phyloP scores from a whole-genome alignment of 148 eudicot genomes.

The Rhododendron simsii region DNA sequence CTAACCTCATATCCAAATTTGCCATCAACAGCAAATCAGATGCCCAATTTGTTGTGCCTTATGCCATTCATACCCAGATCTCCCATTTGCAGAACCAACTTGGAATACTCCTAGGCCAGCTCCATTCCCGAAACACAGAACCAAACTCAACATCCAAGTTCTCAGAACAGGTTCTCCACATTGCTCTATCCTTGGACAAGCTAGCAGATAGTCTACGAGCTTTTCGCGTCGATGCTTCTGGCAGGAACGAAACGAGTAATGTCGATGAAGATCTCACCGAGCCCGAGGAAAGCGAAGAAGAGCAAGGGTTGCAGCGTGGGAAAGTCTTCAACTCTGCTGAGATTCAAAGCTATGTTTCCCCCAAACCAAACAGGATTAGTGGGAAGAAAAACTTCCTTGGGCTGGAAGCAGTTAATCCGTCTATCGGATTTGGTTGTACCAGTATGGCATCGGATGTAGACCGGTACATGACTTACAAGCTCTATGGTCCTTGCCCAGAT shows the following conservation, averaged over 20 bases:
- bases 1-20: background rate
- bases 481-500: slow-evolving; percentile 18
- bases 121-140: slow-evolving; percentile 6
- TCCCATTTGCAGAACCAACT: slow-evolving; percentile 13
- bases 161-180: slow-evolving; percentile 19
- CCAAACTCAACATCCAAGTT: background rate
- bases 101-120: slow-evolving; percentile 13
- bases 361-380: slow-evolving; percentile 18
- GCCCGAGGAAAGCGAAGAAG: slow-evolving; percentile 12
- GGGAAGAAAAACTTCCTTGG: slow-evolving; percentile 27
- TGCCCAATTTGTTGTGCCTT: slow-evolving; percentile 10
- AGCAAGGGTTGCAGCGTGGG: background rate
- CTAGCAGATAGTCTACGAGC: slow-evolving; percentile 15
- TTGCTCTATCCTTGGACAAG: slow-evolving; percentile 19
- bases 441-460: slow-evolving; percentile 12
- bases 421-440: slow-evolving; percentile 13
- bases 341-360: slow-evolving; percentile 14
- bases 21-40: background rate
- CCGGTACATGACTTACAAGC: slow-evolving; percentile 18
- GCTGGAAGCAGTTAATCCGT: slow-evolving; percentile 14
- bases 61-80: slow-evolving; percentile 18
- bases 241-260: slow-evolving; percentile 11
- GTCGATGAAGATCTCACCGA: slow-evolving; percentile 18
- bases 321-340: slow-evolving; percentile 13
- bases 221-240: slow-evolving; percentile 2